Conservation (phyloP, 2,329 filamentous ascomycete species). For the Trichoderma aggressivum region DNA sequence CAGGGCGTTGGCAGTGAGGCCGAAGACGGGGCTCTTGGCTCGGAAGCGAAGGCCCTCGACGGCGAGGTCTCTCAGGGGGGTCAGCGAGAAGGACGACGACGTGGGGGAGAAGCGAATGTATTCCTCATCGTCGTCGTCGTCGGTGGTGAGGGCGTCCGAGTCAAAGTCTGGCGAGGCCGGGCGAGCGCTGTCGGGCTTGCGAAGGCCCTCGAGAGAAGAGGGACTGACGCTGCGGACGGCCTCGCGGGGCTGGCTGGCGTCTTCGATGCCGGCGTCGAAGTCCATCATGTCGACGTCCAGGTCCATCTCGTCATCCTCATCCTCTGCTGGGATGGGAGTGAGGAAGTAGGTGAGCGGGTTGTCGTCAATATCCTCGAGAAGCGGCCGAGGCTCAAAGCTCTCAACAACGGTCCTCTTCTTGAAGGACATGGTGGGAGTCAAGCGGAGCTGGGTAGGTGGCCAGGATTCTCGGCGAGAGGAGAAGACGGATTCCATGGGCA, state of each 20-base stretch:
- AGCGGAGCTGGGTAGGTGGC: slow-evolving; percentile 50
- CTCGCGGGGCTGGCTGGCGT: slow-evolving; percentile 42
- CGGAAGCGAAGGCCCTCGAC: slow-evolving; percentile 34
- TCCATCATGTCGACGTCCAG: slow-evolving; percentile 46
- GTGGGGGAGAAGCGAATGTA: slow-evolving; percentile 48
- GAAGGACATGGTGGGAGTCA: slow-evolving; percentile 40
- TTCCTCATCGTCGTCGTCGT: slow-evolving; percentile 48
- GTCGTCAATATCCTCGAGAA: slow-evolving; percentile 49
- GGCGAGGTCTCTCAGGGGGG: slow-evolving; percentile 44
- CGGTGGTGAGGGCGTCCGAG: slow-evolving; percentile 42
- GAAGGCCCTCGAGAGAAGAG: slow-evolving; percentile 51
- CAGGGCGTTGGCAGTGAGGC: slow-evolving; percentile 30
- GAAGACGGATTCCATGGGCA: slow-evolving; percentile 36
- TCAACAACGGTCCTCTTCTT: slow-evolving; percentile 33
- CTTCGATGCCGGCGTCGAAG: slow-evolving; percentile 57
- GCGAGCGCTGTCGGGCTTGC: slow-evolving; percentile 37
- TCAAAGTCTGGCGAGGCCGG: slow-evolving; percentile 37
- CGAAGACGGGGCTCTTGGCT: slow-evolving; percentile 33
- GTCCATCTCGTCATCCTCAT: slow-evolving; percentile 41
- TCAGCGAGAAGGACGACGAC: slow-evolving; percentile 37
- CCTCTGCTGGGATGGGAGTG: slow-evolving; percentile 46
- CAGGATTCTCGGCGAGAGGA: slow-evolving; percentile 46
- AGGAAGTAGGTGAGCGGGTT: slow-evolving; percentile 57
- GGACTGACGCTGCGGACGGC: slow-evolving; percentile 55
- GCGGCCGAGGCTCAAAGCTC: slow-evolving; percentile 39